Conservation (phyloP, 495 filamentous ascomycete genomes). For the Penicillium alfredii region DNA sequence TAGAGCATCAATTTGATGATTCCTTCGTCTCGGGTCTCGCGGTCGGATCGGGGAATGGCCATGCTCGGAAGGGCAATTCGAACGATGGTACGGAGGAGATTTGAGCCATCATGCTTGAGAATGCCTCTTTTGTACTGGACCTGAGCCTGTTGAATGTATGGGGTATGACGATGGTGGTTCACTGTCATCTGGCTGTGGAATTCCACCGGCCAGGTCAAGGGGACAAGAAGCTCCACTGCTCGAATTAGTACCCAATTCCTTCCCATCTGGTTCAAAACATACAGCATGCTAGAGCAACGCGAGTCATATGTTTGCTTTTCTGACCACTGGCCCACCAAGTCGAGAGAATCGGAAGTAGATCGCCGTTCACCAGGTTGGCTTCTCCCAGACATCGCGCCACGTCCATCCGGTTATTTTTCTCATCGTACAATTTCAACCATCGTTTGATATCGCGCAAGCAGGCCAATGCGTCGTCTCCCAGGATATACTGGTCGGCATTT, state of each 20-base stretch:
- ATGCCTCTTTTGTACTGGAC: slow-evolving; percentile 83
- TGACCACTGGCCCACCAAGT: slow-evolving; percentile 61
- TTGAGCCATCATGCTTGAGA: slow-evolving; percentile 68
- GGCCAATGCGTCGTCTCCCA: slow-evolving; percentile 89
- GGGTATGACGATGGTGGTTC: slow-evolving; percentile 86
- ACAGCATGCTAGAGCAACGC: slow-evolving; percentile 76
- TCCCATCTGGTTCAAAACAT: slow-evolving; percentile 15
- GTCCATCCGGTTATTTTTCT: slow-evolving; percentile 90
- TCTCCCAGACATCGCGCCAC: slow-evolving; percentile 90
- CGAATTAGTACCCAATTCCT: slow-evolving; percentile 3
- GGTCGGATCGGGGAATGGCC: slow-evolving; percentile 67
- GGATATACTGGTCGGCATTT: slow-evolving; percentile 73
- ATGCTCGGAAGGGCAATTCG: slow-evolving; percentile 83
- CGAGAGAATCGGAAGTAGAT: slow-evolving; percentile 84
- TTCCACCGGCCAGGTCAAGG: slow-evolving; percentile 91
- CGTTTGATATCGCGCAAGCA: slow-evolving; percentile 86
- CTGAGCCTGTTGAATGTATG: slow-evolving; percentile 82
- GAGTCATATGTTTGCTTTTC: slow-evolving; percentile 66
- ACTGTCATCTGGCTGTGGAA: slow-evolving; percentile 77
- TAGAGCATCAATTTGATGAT: slow-evolving; percentile 90
- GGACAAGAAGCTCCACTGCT: slow-evolving; percentile 80
- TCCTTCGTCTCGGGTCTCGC: slow-evolving; percentile 75
- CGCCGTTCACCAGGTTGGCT: slow-evolving; percentile 83
- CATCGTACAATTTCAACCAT: slow-evolving; percentile 93
- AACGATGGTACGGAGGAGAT: slow-evolving; percentile 71